Evolutionary conservation across 345 rosid genomes (phyloP).

Genomic region (Bruguiera sexangula): DNA sequence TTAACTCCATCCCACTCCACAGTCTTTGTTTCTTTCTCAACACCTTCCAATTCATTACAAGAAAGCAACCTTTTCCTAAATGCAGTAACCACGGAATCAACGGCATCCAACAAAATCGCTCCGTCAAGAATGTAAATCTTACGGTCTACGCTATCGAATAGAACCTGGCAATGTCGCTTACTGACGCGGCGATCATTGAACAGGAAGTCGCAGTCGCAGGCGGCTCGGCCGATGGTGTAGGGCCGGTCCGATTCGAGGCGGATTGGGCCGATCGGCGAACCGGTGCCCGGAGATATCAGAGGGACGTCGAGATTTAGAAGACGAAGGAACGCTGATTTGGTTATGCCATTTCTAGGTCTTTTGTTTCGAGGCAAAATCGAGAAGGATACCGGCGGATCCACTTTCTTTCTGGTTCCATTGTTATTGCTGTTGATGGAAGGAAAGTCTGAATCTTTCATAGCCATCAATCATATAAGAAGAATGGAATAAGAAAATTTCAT

Average conservation of each 20-base stretch:
- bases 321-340: slow-evolving; percentile 42
- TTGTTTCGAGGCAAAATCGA: slow-evolving; percentile 21
- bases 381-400: neutral
- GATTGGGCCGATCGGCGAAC: slow-evolving; percentile 36
- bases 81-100: slow-evolving; percentile 27
- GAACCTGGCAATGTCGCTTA: slow-evolving; percentile 70
- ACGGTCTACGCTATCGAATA: slow-evolving; percentile 45
- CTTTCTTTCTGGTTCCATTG: slow-evolving; percentile 17
- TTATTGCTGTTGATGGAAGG: slow-evolving; percentile 9
- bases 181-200: slow-evolving; percentile 48
- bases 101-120: slow-evolving; percentile 14
- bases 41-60: slow-evolving; percentile 30
- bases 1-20: slow-evolving; percentile 28
- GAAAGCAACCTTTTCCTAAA: slow-evolving; percentile 39
- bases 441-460: slow-evolving; percentile 24
- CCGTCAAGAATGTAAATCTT: slow-evolving; percentile 64
- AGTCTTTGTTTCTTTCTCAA: slow-evolving; percentile 11
- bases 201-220: slow-evolving; percentile 42
- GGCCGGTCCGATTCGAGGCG: slow-evolving; percentile 45
- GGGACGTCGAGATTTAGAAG: slow-evolving; percentile 46
- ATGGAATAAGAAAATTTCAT: neutral
- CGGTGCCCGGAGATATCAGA: slow-evolving; percentile 44
- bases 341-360: slow-evolving; percentile 23
- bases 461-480: neutral
- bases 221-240: slow-evolving; percentile 60